These are phyloP conservation scores for Insectozyma bohioensis DNA, from an alignment of 1,139 yeast species.

Conservation along the genomic window DNA sequence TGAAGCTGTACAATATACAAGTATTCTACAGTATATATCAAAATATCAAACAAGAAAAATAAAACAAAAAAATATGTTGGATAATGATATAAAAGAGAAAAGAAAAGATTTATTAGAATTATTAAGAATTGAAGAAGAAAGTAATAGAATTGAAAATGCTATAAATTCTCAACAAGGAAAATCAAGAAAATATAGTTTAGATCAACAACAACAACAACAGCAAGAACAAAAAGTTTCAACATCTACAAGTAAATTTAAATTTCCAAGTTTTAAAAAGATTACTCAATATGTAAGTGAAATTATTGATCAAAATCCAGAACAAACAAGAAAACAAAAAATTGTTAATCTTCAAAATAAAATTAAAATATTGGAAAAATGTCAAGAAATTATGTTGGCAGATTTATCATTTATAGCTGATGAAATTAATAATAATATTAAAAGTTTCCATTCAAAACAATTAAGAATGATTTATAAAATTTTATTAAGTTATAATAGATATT, in stretches of 20 bases:
- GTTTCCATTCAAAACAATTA: constrained; percentile 54
- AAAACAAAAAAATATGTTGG: constrained; percentile 62
- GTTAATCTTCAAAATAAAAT: constrained; percentile 53
- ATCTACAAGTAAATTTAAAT: constrained; percentile 20
- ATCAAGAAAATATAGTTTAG: constrained; percentile 25
- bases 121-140: constrained; percentile 41
- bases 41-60: constrained; percentile 70
- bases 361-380: constrained; percentile 54
- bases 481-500: constrained; percentile 53
- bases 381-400: constrained; percentile 57
- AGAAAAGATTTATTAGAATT: constrained; percentile 42
- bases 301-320: constrained; percentile 70
- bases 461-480: constrained; percentile 41
- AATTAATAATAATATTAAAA: constrained; percentile 47
- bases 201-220: constrained; percentile 1
- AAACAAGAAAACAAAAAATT: constrained; percentile 59
- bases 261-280: constrained; percentile 44
- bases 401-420: constrained; percentile 52
- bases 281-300: constrained; percentile 67
- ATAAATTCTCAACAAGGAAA: constrained; percentile 23
- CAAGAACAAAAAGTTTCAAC: constrained; percentile 2
- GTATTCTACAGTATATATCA: constrained; percentile 63
- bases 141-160: constrained; percentile 35
- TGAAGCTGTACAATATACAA: constrained; percentile 77
- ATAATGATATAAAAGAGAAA: constrained; percentile 51